These are phyloP conservation scores for Colletotrichum caudatum DNA, from an alignment of 2,329 filamentous ascomycete species.

Conservation along the genomic window DNA sequence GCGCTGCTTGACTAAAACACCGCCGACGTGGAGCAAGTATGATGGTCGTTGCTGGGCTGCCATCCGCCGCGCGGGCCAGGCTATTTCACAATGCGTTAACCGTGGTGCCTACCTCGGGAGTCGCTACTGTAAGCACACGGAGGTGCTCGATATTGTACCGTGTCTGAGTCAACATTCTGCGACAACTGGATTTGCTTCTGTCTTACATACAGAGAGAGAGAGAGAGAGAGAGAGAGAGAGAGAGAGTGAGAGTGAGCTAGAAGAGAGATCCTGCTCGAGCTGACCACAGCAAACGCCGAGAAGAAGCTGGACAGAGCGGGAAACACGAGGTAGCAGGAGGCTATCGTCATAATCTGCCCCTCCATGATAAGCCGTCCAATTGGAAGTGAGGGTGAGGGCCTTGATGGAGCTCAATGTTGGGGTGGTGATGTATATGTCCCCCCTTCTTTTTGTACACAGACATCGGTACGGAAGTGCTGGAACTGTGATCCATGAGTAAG, in stretches of 20 bases:
- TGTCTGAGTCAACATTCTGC: not conserved
- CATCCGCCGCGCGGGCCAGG: constrained; percentile 39
- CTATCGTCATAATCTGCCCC: constrained; percentile 41
- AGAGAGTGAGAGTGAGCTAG: no score
- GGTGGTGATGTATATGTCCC: constrained; percentile 36
- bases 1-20: constrained; percentile 41
- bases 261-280: not conserved
- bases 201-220: not conserved
- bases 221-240: no score
- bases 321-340: constrained; percentile 31
- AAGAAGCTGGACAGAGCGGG: constrained; percentile 23
- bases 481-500: constrained; percentile 39
- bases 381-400: constrained; percentile 13
- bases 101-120: constrained; percentile 15
- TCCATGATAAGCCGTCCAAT: constrained; percentile 35
- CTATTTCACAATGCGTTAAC: constrained; percentile 36
- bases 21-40: constrained; percentile 37
- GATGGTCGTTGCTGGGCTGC: constrained; percentile 40
- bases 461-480: constrained; percentile 36
- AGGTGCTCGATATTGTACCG: not conserved
- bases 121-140: constrained; percentile 4
- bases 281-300: not conserved
- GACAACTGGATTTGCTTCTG: not conserved
- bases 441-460: constrained; percentile 26
- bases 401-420: constrained; percentile 29